These are phyloP conservation scores for Hypoxylon sp. DNA, from an alignment of 2,329 filamentous ascomycete species.

Conservation along the genomic window DNA sequence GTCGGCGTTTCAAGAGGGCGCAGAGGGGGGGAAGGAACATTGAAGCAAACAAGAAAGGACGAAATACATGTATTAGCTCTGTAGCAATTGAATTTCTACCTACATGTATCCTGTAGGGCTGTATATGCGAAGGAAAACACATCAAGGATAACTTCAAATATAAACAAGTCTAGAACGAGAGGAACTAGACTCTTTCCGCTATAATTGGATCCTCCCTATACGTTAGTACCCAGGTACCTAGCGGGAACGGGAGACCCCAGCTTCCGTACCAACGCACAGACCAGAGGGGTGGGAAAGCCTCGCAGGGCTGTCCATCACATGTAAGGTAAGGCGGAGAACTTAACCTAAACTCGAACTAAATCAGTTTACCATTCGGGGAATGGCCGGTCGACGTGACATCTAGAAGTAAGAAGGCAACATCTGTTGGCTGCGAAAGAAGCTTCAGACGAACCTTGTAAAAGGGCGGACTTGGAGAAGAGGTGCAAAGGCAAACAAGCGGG, in stretches of 20 bases:
- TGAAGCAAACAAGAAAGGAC: not conserved
- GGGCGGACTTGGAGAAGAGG: constrained; percentile 7
- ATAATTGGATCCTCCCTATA: constrained; percentile 9
- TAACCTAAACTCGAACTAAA: constrained; percentile 10
- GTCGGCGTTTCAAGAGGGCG: not conserved
- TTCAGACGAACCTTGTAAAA: not conserved
- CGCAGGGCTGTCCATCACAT: constrained; percentile 33
- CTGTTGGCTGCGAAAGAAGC: not conserved
- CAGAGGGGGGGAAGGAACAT: not conserved
- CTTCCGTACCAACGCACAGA: constrained; percentile 12
- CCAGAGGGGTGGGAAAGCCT: constrained; percentile 25
- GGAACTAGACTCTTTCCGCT: not conserved
- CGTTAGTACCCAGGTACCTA: constrained; percentile 12
- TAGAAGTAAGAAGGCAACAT: not conserved
- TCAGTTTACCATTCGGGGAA: constrained; percentile 20
- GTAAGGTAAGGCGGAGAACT: constrained; percentile 31
- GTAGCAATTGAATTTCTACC: not conserved
- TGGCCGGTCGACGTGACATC: constrained; percentile 16
- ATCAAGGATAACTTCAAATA: not conserved
- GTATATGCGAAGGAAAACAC: not conserved
- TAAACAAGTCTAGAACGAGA: not conserved
- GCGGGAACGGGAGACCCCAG: constrained; percentile 21
- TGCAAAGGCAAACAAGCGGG: constrained; percentile 7
- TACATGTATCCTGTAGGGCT: not conserved
- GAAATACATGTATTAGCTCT: not conserved